A percentile compares a stretch with the other conserved stretches of the same genome.
These are phyloP conservation scores for Spathaspora girioi DNA, from an alignment of 805 yeast genomes.

Conservation along the genomic window DNA sequence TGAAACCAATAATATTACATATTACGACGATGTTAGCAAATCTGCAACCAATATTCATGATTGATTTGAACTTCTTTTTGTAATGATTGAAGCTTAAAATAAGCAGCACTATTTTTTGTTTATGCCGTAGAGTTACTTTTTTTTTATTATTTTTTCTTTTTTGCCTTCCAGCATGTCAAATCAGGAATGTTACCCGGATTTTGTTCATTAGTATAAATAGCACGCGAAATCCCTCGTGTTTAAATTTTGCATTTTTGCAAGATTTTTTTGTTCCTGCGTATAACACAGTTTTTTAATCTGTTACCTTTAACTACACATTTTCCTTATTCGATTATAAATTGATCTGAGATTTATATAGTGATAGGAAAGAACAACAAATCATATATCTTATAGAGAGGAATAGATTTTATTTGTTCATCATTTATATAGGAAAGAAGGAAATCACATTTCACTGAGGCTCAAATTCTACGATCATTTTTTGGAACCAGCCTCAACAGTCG, in stretches of 20 bases:
- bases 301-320: background rate
- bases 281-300: background rate
- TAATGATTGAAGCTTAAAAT: background rate
- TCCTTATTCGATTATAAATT: background rate
- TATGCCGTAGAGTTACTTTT: background rate
- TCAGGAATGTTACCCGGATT: conserved; percentile 16
- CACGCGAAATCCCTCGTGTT: conserved; percentile 9
- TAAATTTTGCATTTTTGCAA: background rate
- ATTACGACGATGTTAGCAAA: too few species aligned
- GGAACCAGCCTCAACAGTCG: background rate
- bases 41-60: too few species aligned
- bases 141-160: conserved; percentile 2
- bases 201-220: conserved; percentile 14
- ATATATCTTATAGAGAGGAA: background rate
- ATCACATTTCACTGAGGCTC: background rate
- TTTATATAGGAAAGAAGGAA: background rate
- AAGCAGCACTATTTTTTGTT: background rate
- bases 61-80: background rate
- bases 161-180: background rate
- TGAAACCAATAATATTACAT: too few species aligned
- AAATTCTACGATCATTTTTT: background rate
- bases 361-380: background rate
- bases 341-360: background rate
- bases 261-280: conserved; percentile 2
- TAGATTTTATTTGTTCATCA: background rate